These are phyloP conservation scores for Neopestalotiopsis sp. DNA, from an alignment of 2,329 filamentous ascomycete species.

Conservation along the genomic window DNA sequence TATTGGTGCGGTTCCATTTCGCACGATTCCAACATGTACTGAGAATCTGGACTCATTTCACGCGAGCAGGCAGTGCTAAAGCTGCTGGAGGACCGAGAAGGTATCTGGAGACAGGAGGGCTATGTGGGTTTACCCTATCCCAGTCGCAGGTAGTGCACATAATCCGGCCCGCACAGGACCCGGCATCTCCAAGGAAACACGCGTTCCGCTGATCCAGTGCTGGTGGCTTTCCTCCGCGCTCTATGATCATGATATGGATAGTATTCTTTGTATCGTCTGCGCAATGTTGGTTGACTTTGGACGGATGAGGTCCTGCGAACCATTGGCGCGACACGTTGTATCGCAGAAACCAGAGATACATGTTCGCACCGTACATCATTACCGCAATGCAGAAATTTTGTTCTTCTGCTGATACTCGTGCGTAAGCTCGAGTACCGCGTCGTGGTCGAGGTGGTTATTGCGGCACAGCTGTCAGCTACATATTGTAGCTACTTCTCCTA, in stretches of 20 bases:
- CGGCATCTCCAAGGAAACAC: slow-evolving; percentile 7
- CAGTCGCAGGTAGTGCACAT: slow-evolving; percentile 1
- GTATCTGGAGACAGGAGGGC: not conserved
- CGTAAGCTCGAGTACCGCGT: not conserved
- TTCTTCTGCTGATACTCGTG: not conserved
- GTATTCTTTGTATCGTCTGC: not conserved
- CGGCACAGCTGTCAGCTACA: not conserved
- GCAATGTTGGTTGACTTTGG: not conserved
- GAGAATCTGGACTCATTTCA: not conserved
- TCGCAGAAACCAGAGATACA: not conserved
- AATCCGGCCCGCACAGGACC: not conserved
- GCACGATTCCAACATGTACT: not conserved
- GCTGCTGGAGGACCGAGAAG: not conserved
- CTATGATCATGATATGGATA: not conserved
- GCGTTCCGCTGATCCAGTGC: slow-evolving; percentile 10
- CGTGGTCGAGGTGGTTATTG: not conserved
- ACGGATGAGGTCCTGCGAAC: not conserved
- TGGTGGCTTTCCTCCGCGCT: slow-evolving; percentile 1
- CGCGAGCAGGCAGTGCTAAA: not conserved
- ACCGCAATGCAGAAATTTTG: not conserved
- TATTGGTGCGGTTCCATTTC: not conserved
- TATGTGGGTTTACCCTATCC: not conserved
- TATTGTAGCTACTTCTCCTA: not conserved
- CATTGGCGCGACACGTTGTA: not conserved
- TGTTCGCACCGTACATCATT: not conserved